Evolutionary conservation across 2,329 filamentous ascomycete species (phyloP), one percentile per base, ranked within the genome.

Genomic region (Karstenula rhodostoma): DNA sequence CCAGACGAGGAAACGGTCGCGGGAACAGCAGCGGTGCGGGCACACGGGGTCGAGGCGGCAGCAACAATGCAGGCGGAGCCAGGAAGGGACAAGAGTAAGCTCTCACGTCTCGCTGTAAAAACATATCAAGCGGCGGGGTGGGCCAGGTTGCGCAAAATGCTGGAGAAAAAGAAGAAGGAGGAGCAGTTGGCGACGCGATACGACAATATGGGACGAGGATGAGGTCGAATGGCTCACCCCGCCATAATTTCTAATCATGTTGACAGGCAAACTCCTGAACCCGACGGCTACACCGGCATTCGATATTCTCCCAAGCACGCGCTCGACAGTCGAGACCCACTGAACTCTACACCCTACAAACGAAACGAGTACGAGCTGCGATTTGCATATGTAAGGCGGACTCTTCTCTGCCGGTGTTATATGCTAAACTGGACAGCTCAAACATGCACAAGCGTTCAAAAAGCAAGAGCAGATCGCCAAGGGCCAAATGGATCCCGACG

Each of bases 401-500:
- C 17, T 40, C 29, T n/a, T 40, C 7, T 8, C 1, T 9, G 7
- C 23, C 5, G 32, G 17, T 13, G 22, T 19, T 8, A 42, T 13
- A 54, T 29, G 56, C 67, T 70, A 55, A 73, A 53, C 33, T 19
- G 27, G 33, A 23, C 50, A 75, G 73, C 61, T 69, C 17, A 48
- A 64, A 59, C 47, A 59, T 40, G 63, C 63, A 6, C 66, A 66
- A 43, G 60, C 64, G 12, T 59, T 85, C 84, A 48, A 80, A 84
- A 59, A 84, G 87, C 74, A 82, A 83, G 37, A 85, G 54, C 66
- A 75, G 57, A 67, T 76, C 54, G 42, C 64, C 9, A 59, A 72
- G 37, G 59, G 68, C 9, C 68, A 70, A 23, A 74, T 76, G 74
- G 74, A 89, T 69, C 87, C 87, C 5, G 83, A 87, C 60, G 85